Base-by-base conservation (phyloP, 208 protist genomes). In the Acanthamoeba lenticulata region DNA sequence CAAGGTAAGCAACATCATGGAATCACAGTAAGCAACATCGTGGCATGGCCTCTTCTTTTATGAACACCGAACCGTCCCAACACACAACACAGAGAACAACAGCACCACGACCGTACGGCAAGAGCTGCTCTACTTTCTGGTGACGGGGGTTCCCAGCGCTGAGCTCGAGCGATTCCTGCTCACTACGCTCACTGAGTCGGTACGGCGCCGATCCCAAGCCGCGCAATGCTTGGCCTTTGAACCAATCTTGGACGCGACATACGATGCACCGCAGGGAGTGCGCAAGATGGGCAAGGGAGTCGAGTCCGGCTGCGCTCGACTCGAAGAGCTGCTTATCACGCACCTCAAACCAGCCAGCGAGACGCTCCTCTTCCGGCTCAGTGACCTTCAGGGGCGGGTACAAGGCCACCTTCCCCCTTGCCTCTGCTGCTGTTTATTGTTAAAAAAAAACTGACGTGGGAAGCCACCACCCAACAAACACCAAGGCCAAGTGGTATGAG, bases 81-180 rank as follows among this genome's bases (percentile, higher is more conserved):
- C 38, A 77, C 67, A 45, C 67, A 21, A 7, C 38, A 13, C 29
- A 91, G 85, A 91, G 85, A 72, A 91, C 85, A 72, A 49, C 34
- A 44, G 85, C 47, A 72, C 55, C 24, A 69, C 85, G 29, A 91
- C 57, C 29, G 47, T 91, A 36, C 85, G 85, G 45, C 47, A 91
- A 49, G 85, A 91, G 55, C 85, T 91, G 47, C 57, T 91, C 27
- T 72, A 49, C 52, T 91, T 91, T 62, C 47, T 91, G 45, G 55
- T 91, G 34, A 49, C 52, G 21, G 85, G 85, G 24, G 85, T 91
- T 32, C 85, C 85, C 47, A 91, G 85, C 55, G n/a, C 85, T 11
- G 47, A 62, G 9, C 55, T 91, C 34, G 85, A 91, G 57, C 85
- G 85, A 44, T 91, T 91, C 57, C 52, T 91, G 42, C 38, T 91